Evolutionary conservation across 169 alveolate genomes (phyloP).

Genomic region (Plasmodium adleri): DNA sequence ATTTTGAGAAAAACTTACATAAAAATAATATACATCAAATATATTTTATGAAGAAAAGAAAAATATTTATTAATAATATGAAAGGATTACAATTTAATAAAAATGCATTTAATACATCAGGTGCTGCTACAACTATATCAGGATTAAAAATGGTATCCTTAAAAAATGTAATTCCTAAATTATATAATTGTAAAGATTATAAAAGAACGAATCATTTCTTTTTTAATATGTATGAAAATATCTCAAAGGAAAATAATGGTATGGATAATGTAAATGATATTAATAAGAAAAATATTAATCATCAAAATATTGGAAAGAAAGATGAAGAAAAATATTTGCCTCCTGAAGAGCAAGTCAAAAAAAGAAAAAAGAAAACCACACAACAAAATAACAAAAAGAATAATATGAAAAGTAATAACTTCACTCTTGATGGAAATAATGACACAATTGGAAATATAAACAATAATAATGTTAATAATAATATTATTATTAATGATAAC

Average conservation of each 20-base stretch:
- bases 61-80: background rate
- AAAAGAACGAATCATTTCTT: slow-evolving; percentile 30
- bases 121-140: slow-evolving; percentile 3
- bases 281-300: slow-evolving; percentile 34
- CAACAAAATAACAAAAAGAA: background rate
- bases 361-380: no score
- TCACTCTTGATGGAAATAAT: background rate
- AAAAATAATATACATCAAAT: slow-evolving; percentile 30
- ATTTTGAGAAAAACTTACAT: slow-evolving; percentile 31
- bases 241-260: background rate
- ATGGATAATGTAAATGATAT: background rate
- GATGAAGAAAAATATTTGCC: background rate
- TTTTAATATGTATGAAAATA: slow-evolving; percentile 10
- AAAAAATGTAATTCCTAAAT: slow-evolving; percentile 47
- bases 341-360: background rate
- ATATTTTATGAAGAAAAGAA: slow-evolving; percentile 7
- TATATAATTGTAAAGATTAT: slow-evolving; percentile 45
- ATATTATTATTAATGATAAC: background rate
- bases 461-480: background rate
- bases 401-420: background rate
- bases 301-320: background rate
- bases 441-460: background rate
- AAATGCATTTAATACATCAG: background rate
- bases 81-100: background rate
- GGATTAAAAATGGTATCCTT: slow-evolving; percentile 11